These are phyloP conservation scores for Coemansia reversa DNA, from an alignment of 192 early-diverging fungal genomes.

Conservation along the genomic window DNA sequence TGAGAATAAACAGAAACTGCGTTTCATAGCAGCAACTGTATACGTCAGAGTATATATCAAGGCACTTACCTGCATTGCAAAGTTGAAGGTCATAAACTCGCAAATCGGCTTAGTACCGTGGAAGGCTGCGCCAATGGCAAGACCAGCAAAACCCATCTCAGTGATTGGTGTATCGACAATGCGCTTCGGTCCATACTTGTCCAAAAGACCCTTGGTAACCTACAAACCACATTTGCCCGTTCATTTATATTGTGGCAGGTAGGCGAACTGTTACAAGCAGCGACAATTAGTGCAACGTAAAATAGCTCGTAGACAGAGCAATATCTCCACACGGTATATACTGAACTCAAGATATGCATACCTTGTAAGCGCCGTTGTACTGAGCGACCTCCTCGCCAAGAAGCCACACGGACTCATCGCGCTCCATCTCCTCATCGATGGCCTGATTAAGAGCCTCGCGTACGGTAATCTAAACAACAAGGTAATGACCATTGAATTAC, in stretches of 20 bases:
- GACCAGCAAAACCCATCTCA: slow-evolving; percentile 95
- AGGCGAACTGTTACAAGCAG: background rate
- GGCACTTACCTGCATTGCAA: slow-evolving; percentile 89
- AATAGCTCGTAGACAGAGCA: too few relatives aligned
- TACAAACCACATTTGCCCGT: slow-evolving; percentile 33
- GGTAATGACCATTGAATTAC: too few relatives aligned
- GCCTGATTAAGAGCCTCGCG: slow-evolving; percentile 97
- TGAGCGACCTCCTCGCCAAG: slow-evolving; percentile 98
- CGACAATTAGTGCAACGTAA: background rate
- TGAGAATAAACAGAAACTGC: too few relatives aligned
- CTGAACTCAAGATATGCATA: slow-evolving; percentile 26
- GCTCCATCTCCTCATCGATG: slow-evolving; percentile 94
- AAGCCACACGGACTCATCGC: slow-evolving; percentile 88
- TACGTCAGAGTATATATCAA: background rate
- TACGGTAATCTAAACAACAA: slow-evolving; percentile 78
- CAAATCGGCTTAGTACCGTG: slow-evolving; percentile 94
- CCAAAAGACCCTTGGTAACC: slow-evolving; percentile 94
- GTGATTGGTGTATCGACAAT: slow-evolving; percentile 99
- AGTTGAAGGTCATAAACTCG: slow-evolving; percentile 99
- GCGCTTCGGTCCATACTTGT: slow-evolving; percentile 96
- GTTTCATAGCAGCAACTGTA: too few relatives aligned
- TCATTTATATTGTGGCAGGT: background rate
- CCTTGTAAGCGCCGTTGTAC: slow-evolving; percentile 99
- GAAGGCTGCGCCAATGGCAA: slow-evolving; percentile 93
- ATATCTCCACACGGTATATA: too few relatives aligned